Base-by-base conservation (phyloP, 768 basidiomycete genomes). In the Tulasnella sp. region DNA sequence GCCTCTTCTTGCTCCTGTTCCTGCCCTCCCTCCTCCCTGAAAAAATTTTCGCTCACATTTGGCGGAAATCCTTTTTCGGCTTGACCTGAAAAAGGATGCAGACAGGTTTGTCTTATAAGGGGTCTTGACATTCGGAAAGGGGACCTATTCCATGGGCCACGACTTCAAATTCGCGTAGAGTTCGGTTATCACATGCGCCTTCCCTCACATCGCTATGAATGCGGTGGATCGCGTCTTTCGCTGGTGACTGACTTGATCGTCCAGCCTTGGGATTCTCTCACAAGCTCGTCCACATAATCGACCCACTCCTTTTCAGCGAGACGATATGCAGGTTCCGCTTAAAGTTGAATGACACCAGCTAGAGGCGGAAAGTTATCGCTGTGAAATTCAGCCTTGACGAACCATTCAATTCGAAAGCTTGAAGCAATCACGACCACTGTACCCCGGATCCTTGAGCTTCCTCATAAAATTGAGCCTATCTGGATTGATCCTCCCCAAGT, bases 41-140 rank as follows among this genome's bases (percentile, higher is more conserved):
- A 63, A 78, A 76, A 38, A 75, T 83, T 12, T 82, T 84, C 70
- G n/a, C 86, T 73, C 68, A 89, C 92, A 93, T 17, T 75, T 76
- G 19, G 92, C 92, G 69, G 90, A 97, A 10, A 84, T 80, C 0
- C 93, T 91, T 66, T 97, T 98, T 44, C 87, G 74, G 2, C 94
- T 94, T 27, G 86, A 86, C 49, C 96, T 76, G 2, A 90, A 92
- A 64, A 93, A 88, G 56, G 83, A 85, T 0, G 89, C 87, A 0
- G 85, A 85, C 30, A 97, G 77, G 9, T 76, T 76, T 4, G 70
- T 79, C 72, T 98, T 98, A 74, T 99, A 99, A 0, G 94, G 94
- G 3, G 94, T 99, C 73, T 92, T 93, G 68, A 92, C 87, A 59
- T 89, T 89, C 67, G 87, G 89, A 71, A 94, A 96, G 12, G 92